Base-by-base conservation (phyloP, 2,329 filamentous ascomycete genomes). In the Colletotrichum destructivum region DNA sequence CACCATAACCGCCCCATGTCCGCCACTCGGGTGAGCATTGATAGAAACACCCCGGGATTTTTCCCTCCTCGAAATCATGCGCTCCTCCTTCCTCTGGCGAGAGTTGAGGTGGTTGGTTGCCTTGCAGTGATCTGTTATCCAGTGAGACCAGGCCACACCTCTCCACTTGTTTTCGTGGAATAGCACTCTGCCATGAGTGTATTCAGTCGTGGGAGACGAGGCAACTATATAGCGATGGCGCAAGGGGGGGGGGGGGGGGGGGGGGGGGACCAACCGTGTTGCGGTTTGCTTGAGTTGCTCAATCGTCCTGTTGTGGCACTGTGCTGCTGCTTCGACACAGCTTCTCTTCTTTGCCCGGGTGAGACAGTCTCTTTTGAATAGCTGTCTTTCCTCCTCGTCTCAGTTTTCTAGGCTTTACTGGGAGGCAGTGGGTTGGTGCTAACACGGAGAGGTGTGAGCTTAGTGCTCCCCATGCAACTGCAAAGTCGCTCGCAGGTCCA, bases 141-240 rank as follows among this genome's bases (percentile, higher is more conserved):
- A 73, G 66, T 70, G 49, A 73, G 57, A 70, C 62, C 31, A 56
- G 66, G 66, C 66, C 66, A 66, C 71, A 72, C 66, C 66, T 54
- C 60, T 54, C 42, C 21, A 55, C 18, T 59, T 49, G 55, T 46
- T 66, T 21, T 42, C 44, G 26, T 21, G 46, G 21, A 35, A 66
- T 44, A 60, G 51, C 55, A 46, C 61, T 69, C 51, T 61, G n/a
- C 46, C 47, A 21, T 61, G 40, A 61, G 21, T 42, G 31, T 71
- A 56, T 44, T 55, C 40, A 62, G 7, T 38, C 13, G 2, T 21
- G 62, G 9, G 40, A 52, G 52, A 42, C 35, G 23, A 57, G n/a
- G 38, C 21, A 51, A 15, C 52, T 26, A 11, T 11, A 11, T 38
- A 16, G 51, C 18, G 16, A 31, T 54, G 21, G 26, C n/a, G 55